Evolutionary conservation across 768 basidiomycete species (phyloP).

Genomic region (Lyophyllum shimeji): DNA sequence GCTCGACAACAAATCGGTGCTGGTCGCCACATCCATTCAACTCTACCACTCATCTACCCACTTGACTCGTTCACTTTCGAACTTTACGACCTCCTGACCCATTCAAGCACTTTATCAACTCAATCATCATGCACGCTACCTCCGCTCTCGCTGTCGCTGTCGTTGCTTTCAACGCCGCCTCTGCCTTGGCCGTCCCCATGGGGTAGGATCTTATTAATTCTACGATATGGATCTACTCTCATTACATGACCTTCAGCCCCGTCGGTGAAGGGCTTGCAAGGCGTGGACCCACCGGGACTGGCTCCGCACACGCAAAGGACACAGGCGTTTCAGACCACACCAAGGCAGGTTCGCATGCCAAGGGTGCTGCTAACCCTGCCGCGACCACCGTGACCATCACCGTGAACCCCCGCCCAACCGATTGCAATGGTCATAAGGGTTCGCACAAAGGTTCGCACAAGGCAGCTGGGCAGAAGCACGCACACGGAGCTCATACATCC

Average conservation of each 20-base stretch:
- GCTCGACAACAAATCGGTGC: conserved; percentile 28
- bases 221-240: neutral
- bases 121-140: conserved; percentile 21
- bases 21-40: conserved; percentile 29
- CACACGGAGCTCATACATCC: neutral
- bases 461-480: neutral
- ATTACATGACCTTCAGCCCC: conserved; percentile 7
- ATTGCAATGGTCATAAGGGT: conserved; percentile 1
- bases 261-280: conserved; percentile 16
- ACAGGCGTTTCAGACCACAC: neutral
- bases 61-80: conserved; percentile 10
- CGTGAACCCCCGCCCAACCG: neutral
- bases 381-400: conserved; percentile 1
- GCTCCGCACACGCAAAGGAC: conserved; percentile 5
- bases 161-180: conserved; percentile 28
- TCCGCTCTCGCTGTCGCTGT: conserved; percentile 31
- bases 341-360: neutral
- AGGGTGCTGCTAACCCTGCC: neutral
- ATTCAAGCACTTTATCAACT: conserved; percentile 5
- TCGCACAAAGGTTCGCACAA: neutral
- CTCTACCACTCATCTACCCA: conserved; percentile 16
- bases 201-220: conserved; percentile 21
- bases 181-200: conserved; percentile 25
- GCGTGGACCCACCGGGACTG: conserved; percentile 14
- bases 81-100: conserved; percentile 9